Evolutionary conservation across 495 filamentous ascomycete species (phyloP), one percentile per base, ranked within the genome.

Genomic region (Xylaria scruposa): DNA sequence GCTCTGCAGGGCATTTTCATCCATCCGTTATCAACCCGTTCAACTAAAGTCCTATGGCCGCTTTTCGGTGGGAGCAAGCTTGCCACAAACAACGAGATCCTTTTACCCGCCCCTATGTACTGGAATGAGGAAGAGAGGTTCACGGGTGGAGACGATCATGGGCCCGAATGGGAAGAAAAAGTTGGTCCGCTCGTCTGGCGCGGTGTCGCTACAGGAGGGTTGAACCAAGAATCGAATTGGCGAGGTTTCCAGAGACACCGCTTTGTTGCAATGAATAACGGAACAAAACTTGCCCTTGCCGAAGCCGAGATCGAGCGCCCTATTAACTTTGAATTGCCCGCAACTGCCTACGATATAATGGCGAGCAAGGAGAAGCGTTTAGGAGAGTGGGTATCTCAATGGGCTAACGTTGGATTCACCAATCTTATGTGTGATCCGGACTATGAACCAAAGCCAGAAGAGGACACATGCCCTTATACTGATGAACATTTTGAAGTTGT

Each of bases 61-160:
- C 81, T 93, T 40, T 93, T 94, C 72, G 87, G 91, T 40, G 91
- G 91, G 64, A 90, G 87, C 75, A 94, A 94, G 75, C 85, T 93
- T 56, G 88, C 85, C 40, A 88, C 91, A 63, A 94, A 93, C 78
- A 93, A 91, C 73, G 92, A 94, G 65, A 91, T 94, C 72, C 83
- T 94, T 24, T 85, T 94, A 54, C 92, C 92, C 0, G 88, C 91
- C 0, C 88, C 91, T 40, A 92, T 91, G 88, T 92, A 93, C 78
- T 93, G 89, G 85, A 87, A 87, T 67, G 83, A 92, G 19, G 90
- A 94, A 60, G 81, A 86, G 67, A 88, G 91, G n/a, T 95, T 93
- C 81, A 85, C 85, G 4, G 89, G 89, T 62, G 83, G 85, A 70
- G 82, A 81, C 40, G 77, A 83, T 19, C 81, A 85, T 29, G 86